These are phyloP conservation scores for Plectosphaerella sp. DNA, from an alignment of 2,329 filamentous ascomycete genomes.

Conservation along the genomic window DNA sequence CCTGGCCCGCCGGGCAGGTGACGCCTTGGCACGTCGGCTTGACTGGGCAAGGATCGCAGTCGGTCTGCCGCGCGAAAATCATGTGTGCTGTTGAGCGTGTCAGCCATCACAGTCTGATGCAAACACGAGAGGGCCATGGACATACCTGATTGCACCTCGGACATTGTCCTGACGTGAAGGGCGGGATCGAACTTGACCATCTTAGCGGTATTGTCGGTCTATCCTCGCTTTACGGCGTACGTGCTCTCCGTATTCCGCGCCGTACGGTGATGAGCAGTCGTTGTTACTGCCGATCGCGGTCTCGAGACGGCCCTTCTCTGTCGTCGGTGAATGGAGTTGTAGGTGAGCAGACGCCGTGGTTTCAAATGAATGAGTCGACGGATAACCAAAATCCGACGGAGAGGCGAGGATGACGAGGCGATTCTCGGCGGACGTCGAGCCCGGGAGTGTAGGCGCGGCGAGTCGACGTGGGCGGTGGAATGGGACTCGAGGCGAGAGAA, in stretches of 20 bases:
- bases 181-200: conserved; percentile 12
- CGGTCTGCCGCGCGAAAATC: conserved; percentile 29
- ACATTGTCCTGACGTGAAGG: conserved; percentile 11
- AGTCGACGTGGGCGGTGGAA: neutral
- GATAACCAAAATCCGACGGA: no score
- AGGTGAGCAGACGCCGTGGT: neutral
- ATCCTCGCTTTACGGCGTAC: no score
- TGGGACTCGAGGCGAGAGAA: conserved; percentile 4
- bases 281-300: conserved; percentile 1
- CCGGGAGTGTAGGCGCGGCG: neutral
- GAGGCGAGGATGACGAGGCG: neutral
- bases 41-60: conserved; percentile 42
- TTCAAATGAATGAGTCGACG: conserved; percentile 4
- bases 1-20: conserved; percentile 32
- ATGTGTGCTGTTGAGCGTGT: conserved; percentile 15
- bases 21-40: conserved; percentile 37
- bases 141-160: conserved; percentile 11
- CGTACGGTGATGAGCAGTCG: conserved; percentile 1
- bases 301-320: neutral
- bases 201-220: neutral
- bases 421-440: neutral
- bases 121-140: no score
- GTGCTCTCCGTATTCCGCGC: neutral
- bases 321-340: neutral
- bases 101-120: conserved; percentile 2